These are phyloP conservation scores for Hyaloscypha finlandica DNA, from an alignment of 495 filamentous ascomycete species.

Conservation along the genomic window DNA sequence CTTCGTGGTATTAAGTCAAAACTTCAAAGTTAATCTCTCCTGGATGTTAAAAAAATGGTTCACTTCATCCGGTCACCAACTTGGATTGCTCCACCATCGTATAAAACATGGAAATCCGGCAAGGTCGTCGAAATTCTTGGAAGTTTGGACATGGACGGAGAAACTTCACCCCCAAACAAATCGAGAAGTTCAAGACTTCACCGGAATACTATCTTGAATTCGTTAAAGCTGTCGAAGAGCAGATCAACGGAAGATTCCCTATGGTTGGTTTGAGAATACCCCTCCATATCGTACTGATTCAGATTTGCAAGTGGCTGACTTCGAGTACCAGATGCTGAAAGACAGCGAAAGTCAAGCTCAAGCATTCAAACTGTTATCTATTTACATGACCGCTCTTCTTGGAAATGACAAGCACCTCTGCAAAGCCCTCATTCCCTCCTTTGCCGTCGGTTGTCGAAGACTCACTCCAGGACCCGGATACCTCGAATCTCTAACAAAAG, in stretches of 20 bases:
- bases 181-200: conserved; percentile 47
- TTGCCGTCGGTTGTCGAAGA: conserved; percentile 64
- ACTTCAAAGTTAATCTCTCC: conserved; percentile 44
- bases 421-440: conserved; percentile 45
- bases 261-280: conserved; percentile 24
- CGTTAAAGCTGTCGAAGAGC: conserved; percentile 42
- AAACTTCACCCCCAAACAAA: conserved; percentile 43
- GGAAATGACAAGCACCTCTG: conserved; percentile 34
- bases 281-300: not conserved
- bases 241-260: conserved; percentile 51
- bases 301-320: not conserved
- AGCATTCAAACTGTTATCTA: conserved; percentile 28
- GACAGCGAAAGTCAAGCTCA: conserved; percentile 36
- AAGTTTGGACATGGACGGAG: conserved; percentile 37
- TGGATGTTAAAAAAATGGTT: conserved; percentile 52
- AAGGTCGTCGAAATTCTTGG: conserved; percentile 31
- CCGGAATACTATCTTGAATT: conserved; percentile 42
- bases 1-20: conserved; percentile 24
- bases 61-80: conserved; percentile 66
- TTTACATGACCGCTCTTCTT: conserved; percentile 36
- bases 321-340: conserved; percentile 33
- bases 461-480: conserved; percentile 72
- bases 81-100: conserved; percentile 60
- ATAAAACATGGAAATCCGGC: conserved; percentile 43
- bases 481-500: conserved; percentile 59